Evolutionary conservation across 495 filamentous ascomycete species (phyloP), one percentile per base, ranked within the genome.

Genomic region (Aspergillus ellipticus): DNA sequence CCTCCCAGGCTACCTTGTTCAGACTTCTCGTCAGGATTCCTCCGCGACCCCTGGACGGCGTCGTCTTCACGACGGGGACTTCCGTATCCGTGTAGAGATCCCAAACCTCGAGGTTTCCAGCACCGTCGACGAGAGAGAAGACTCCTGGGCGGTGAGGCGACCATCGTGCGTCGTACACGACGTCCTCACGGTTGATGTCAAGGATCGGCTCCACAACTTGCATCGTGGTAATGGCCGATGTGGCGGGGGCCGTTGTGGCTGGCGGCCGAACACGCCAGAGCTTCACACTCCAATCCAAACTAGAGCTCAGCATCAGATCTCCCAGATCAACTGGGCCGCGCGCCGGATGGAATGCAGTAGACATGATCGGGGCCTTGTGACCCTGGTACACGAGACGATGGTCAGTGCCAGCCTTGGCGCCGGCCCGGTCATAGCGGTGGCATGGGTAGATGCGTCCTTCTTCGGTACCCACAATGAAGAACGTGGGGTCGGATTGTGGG

Each of bases 81-180:
- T 97, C 94, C 2, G 85, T 92, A 69, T 96, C 92, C 15, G 89
- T 79, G 17, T 89, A 95, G 11, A 99, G 79, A 66, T 99, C 95
- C 90, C 92, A 99, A 37, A 99, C 76, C 71, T 97, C 94, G 35
- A 99, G 75, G 66, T 86, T 88, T n/a, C 94, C 94, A 13, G 86
- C 89, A 33, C 94, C 94, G 57, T 97, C 94, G 21, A 97, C 94
- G 11, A 92, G 81, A 13, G 89, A 89, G 71, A 99, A 99, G 11
- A 99, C 89, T 22, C 89, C 90, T 0, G 94, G 94, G 61, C 90
- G 88, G 59, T 90, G 81, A 0, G 94, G 93, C 31, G 89, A 93
- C 94, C 94, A 99, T 11, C 84, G 83, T 0, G 92, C 92, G 72
- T 96, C 93, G 72, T 97, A 99, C 41, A 97, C 91, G 6, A 96